Base-by-base conservation (phyloP, 2,329 filamentous ascomycete species). In the Dactylonectria estremocensis region DNA sequence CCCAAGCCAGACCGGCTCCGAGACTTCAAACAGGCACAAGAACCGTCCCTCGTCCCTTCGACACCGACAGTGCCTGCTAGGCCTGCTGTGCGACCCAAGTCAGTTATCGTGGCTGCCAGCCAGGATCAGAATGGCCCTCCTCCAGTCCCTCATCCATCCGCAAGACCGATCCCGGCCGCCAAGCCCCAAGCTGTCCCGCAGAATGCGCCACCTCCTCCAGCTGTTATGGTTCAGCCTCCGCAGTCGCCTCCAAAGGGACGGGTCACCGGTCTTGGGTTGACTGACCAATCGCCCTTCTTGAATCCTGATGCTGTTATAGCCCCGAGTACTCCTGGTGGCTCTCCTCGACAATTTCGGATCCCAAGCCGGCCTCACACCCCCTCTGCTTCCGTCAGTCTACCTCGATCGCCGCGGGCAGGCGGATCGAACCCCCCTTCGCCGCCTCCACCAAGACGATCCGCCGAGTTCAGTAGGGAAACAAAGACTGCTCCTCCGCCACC, bases 201-300 rank as follows among this genome's bases (percentile, higher is more conserved):
- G n/a, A 71, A 73, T 14, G 64, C 67, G 18, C 73, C 76, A 33
- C 79, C 80, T n/a, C 87, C 90, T 33, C 92, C 93, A 18, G 86
- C 90, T 35, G 89, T 95, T 65, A 89, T 87, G 5, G 83, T 95
- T 53, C 87, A 93, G 61, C 91, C 92, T 49, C 93, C 93, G 5
- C 87, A 87, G 58, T 94, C 92, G 11, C 91, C 92, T 0, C 88
- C 90, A 1, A 91, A 90, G 70, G 78, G 77, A 54, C 82, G 79
- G 50, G 69, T 78, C 18, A 73, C 79, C 22, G 77, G 76, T 43
- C 61, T 82, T 8, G 73, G 80, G 13, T 69, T 79, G 10, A 79
- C 78, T 40, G 85, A 88, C 16, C 80, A 83, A 46, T 81, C 82
- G 18, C 78, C 78, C n/a, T 85, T 84, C 70, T 76, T 89, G 8